These are phyloP conservation scores for Aspergillus sp. DNA, from an alignment of 2,329 filamentous ascomycete genomes.

Conservation along the genomic window DNA sequence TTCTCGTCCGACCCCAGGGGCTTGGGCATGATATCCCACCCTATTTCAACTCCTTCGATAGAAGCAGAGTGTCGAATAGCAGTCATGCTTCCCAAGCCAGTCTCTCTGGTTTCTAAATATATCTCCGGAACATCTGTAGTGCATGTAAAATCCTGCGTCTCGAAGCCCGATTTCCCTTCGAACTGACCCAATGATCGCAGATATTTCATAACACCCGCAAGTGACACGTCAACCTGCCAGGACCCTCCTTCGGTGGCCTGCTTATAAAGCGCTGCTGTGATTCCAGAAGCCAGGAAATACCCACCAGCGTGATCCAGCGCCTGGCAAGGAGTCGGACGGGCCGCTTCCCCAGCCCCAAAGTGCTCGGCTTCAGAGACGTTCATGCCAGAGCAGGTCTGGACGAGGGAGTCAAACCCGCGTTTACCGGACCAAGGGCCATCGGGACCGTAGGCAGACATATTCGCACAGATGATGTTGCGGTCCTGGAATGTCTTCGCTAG, in stretches of 20 bases:
- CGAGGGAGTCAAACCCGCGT: conserved; percentile 57
- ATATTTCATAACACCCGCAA: conserved; percentile 58
- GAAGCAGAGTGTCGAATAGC: conserved; percentile 51
- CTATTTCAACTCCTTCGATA: conserved; percentile 39
- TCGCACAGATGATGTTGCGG: conserved; percentile 49
- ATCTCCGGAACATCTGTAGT: conserved; percentile 28
- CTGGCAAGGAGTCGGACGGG: conserved; percentile 52
- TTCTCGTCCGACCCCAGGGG: no score
- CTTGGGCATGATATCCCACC: no score
- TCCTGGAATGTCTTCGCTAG: conserved; percentile 41
- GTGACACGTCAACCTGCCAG: conserved; percentile 54
- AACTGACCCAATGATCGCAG: conserved; percentile 56
- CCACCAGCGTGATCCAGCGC: conserved; percentile 60
- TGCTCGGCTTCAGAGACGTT: conserved; percentile 56
- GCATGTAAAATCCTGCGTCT: conserved; percentile 31
- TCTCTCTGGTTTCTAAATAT: conserved; percentile 47
- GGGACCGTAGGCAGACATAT: conserved; percentile 54
- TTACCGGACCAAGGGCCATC: conserved; percentile 47
- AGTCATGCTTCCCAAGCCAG: conserved; percentile 48
- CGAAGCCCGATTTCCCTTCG: conserved; percentile 46
- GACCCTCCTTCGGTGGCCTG: conserved; percentile 47
- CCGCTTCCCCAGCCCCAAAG: conserved; percentile 39
- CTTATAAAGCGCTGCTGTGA: conserved; percentile 56
- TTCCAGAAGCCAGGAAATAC: conserved; percentile 56
- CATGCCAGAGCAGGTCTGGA: conserved; percentile 57